Conservation (phyloP, 306 rosid genomes). For the Malus sieversii region DNA sequence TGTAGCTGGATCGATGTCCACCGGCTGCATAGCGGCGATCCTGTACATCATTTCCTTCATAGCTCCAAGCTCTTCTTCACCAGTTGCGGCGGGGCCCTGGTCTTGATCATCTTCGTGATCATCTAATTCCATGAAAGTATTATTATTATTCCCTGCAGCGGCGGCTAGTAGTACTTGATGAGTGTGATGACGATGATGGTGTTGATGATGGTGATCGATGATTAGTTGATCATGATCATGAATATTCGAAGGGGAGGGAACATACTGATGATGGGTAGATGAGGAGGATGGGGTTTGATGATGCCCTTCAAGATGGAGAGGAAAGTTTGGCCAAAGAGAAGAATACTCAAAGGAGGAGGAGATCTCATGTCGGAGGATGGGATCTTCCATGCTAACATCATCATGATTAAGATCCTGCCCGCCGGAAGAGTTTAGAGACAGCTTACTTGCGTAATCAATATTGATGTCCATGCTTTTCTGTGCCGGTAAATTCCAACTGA, state of each 20-base stretch:
- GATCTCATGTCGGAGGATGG: slow-evolving; percentile 28
- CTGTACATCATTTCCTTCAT: slow-evolving; percentile 98
- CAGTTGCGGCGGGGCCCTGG: background rate
- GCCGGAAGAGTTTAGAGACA: slow-evolving; percentile 19
- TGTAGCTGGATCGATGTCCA: slow-evolving; percentile 80
- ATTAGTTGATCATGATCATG: slow-evolving; percentile 19
- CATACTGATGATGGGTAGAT: background rate
- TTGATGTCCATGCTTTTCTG: slow-evolving; percentile 39
- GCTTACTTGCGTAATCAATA: slow-evolving; percentile 14
- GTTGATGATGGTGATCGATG: background rate
- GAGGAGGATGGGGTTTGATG: slow-evolving; percentile 4
- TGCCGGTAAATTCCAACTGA: background rate
- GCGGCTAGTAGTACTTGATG: background rate
- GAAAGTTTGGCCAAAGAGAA: slow-evolving; percentile 34
- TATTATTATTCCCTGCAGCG: background rate
- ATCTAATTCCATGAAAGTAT: slow-evolving; percentile 10
- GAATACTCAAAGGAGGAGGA: slow-evolving; percentile 4
- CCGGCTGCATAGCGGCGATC: slow-evolving; percentile 94
- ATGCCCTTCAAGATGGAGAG: slow-evolving; percentile 10
- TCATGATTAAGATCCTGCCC: slow-evolving; percentile 25
- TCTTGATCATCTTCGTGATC: slow-evolving; percentile 23
- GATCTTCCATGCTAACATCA: slow-evolving; percentile 26
- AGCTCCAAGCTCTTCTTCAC: slow-evolving; percentile 73
- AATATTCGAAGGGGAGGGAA: background rate
- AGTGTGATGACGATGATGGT: background rate